Evolutionary conservation across 2,329 filamentous ascomycete species (phyloP).

Genomic region (Colletotrichum sp.): DNA sequence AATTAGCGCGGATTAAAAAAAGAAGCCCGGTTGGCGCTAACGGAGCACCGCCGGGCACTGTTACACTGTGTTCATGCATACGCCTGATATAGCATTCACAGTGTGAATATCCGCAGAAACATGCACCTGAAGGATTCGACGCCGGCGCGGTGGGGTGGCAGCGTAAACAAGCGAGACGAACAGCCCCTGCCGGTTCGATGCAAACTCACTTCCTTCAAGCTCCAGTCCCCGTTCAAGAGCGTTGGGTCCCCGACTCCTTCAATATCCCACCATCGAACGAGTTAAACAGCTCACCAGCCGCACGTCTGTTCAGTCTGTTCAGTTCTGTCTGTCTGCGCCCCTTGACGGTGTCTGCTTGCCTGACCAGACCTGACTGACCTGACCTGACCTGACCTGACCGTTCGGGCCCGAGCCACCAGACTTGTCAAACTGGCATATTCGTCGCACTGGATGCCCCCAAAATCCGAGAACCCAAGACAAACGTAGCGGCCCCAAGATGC

Average conservation of each 20-base stretch:
- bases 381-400: background rate
- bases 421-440: background rate
- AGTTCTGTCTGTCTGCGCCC: background rate
- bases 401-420: background rate
- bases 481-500: background rate
- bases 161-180: slow-evolving; percentile 3
- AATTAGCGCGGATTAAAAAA: slow-evolving; percentile 16
- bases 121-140: background rate
- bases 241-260: slow-evolving; percentile 1
- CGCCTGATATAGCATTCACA: rapidly evolving
- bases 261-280: slow-evolving; percentile 12
- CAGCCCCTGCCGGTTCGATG: background rate
- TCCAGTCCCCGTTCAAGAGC: background rate
- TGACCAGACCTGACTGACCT: background rate
- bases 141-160: slow-evolving; percentile 1
- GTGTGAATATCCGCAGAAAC: background rate
- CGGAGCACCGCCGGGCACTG: background rate
- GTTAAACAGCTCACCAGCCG: background rate
- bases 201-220: background rate
- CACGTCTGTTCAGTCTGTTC: background rate
- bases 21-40: slow-evolving; percentile 6
- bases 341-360: background rate
- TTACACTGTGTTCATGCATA: background rate
- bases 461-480: background rate
- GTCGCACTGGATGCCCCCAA: background rate